Evolutionary conservation across 768 basidiomycete genomes (phyloP), one percentile per base, ranked within the genome.

Genomic region (Mycena polygramma): DNA sequence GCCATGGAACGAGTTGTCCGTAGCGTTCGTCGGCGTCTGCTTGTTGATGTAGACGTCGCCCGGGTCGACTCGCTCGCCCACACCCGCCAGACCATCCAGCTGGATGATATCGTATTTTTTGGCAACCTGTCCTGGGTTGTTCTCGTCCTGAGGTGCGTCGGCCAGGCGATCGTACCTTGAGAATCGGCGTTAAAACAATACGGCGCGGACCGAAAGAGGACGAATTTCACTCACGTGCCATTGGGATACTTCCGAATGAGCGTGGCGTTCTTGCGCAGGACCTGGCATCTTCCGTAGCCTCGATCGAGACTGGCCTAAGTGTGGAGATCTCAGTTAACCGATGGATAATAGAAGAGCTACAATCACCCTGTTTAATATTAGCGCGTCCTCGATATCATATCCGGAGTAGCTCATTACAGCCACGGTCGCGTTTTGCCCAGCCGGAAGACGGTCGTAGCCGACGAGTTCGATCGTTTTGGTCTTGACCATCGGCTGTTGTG

Each of bases 351-450:
- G 51, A 63, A 57, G 65, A 43, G 30, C 45, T 59, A 84, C 52
- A 60, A n/a, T 17, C 11, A 91, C 95, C 85, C 92, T 96, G 81
- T 99, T 99, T 68, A 97, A 85, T 75, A 99, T 99, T 64, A 99
- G 85, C 4, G 98, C 98, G 79, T 99, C 98, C 83, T 99, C 98
- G 73, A 99, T 99, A 86, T 99, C 98, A 79, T 99, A 99, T 30
- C 98, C 98, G 7, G 97, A 98, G 81, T 94, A 99, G 79, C 95
- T 96, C 98, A 99, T 99, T 74, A 99, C 96, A 14, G 98, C 98
- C 53, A 99, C 95, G 0, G 92, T 98, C 14, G 98, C 98, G 78
- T 99, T 99, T 81, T 99, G 97, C 17, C 98, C 98, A 7, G 98
- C 98, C 7, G 98, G 98, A 7, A 99, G 88, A 70, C 92, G 92